Evolutionary conservation across 805 yeast species (phyloP).

Genomic region (Candida oleophila): DNA sequence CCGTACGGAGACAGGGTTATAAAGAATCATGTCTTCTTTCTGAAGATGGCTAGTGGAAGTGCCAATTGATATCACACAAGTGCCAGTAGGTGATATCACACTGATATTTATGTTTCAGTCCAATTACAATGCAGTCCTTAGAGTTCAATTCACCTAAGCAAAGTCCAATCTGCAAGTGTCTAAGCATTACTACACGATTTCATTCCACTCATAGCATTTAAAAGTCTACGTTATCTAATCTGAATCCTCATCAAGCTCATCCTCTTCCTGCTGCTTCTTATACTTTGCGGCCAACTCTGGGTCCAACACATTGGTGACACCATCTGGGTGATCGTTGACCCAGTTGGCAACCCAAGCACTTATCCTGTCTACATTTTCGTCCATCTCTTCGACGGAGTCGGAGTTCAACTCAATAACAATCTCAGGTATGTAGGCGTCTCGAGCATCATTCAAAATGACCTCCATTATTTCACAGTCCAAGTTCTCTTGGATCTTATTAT

Average conservation of each 20-base stretch:
- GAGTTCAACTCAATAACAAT: slow-evolving; percentile 80
- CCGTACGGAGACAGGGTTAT: too few species aligned
- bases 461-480: slow-evolving; percentile 97
- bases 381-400: slow-evolving; percentile 72
- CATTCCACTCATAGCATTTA: too few species aligned
- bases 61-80: too few species aligned
- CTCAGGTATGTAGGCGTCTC: slow-evolving; percentile 74
- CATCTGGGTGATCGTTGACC: slow-evolving; percentile 51
- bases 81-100: too few species aligned
- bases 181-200: too few species aligned
- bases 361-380: slow-evolving; percentile 77
- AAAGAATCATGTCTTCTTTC: too few species aligned
- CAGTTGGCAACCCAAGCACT: slow-evolving; percentile 74
- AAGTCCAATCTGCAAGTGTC: too few species aligned
- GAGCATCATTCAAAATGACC: slow-evolving; percentile 81
- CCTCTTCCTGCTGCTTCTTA: slow-evolving; percentile 12
- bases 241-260: slow-evolving; percentile 12
- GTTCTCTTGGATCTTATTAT: slow-evolving; percentile 83
- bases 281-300: slow-evolving; percentile 13
- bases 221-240: too few species aligned
- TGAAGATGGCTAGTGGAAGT: too few species aligned
- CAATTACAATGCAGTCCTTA: too few species aligned
- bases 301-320: slow-evolving; percentile 31
- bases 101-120: too few species aligned
- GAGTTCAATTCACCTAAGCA: too few species aligned